Conservation (phyloP, 225 moss, liverwort and hornwort species). For the Thuidium tamariscinum region DNA sequence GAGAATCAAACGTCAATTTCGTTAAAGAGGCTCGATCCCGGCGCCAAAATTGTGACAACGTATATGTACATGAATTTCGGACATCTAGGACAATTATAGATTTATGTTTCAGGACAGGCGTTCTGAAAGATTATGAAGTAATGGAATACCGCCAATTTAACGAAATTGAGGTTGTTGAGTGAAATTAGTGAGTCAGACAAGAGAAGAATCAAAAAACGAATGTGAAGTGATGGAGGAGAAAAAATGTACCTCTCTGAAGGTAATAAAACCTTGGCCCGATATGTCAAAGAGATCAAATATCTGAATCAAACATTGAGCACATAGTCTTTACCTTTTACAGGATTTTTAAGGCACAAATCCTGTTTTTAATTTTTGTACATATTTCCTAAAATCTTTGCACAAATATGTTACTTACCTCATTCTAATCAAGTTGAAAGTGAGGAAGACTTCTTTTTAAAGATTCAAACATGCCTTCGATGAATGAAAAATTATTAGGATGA, state of each 20-base stretch:
- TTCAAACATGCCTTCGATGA: neutral
- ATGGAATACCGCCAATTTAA: neutral
- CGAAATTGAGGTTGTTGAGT: neutral
- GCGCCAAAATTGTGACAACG: neutral
- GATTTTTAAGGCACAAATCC: neutral
- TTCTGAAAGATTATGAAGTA: neutral
- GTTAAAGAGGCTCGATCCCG: neutral
- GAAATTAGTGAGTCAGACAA: neutral
- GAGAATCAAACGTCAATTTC: neutral
- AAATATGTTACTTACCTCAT: neutral
- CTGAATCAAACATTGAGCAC: conserved; percentile 20
- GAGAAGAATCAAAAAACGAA: neutral
- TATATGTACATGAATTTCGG: neutral
- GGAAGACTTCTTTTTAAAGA: neutral
- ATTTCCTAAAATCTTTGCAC: neutral
- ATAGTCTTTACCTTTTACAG: neutral
- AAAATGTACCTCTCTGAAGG: conserved; percentile 59
- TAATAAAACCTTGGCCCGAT: conserved; percentile 51
- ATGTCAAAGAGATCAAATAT: conserved; percentile 74
- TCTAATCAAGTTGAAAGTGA: neutral
- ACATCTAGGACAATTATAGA: neutral
- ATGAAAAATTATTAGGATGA: too few species aligned
- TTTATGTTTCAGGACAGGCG: neutral
- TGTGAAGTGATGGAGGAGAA: neutral
- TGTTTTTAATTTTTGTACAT: neutral